phyloP scores from a whole-genome alignment of 2,329 filamentous ascomycete species.

The Biscogniauxia marginata region DNA sequence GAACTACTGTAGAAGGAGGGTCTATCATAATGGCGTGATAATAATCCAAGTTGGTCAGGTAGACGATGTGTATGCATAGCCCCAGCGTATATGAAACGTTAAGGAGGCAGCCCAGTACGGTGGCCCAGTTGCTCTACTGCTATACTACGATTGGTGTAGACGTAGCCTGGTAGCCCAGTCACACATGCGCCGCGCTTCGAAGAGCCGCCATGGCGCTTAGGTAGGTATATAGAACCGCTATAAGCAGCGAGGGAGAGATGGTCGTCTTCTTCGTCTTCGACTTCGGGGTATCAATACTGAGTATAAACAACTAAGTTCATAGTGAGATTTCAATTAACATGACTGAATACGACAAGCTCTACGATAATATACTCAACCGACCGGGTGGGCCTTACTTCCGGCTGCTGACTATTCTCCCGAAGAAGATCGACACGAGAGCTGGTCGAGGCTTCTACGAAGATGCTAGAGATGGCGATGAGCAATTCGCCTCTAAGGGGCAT shows the following conservation, averaged over 20 bases:
- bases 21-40: neutral
- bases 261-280: no score
- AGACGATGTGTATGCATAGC: neutral
- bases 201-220: neutral
- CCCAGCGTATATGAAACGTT: neutral
- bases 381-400: neutral
- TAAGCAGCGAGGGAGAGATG: no score
- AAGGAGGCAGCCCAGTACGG: no score
- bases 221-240: neutral
- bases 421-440: neutral
- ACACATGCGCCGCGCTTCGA: neutral
- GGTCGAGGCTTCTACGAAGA: neutral
- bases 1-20: neutral
- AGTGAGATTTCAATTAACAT: no score
- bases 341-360: neutral
- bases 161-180: neutral
- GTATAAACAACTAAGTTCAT: no score
- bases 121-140: neutral
- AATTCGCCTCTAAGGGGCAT: neutral
- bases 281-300: no score
- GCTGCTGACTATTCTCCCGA: neutral
- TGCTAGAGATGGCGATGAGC: neutral
- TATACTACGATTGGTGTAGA: neutral
- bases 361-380: conserved; percentile 1
- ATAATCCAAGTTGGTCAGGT: neutral